These are phyloP conservation scores for Pseudoturritis turrita DNA, from an alignment of 345 rosid species.

Conservation along the genomic window DNA sequence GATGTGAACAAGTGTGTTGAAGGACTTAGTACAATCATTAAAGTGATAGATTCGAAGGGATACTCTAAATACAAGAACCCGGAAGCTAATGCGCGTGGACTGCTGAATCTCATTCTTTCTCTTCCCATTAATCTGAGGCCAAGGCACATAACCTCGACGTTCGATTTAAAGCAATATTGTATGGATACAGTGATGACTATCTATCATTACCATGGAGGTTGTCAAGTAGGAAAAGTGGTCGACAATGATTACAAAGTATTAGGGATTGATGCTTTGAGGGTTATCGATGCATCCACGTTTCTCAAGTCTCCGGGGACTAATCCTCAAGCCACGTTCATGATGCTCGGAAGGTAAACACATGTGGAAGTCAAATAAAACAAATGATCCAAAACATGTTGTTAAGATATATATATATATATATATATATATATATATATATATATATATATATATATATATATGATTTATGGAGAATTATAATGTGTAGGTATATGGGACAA, in stretches of 20 bases:
- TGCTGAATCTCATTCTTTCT: constrained; percentile 33
- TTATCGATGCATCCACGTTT: constrained; percentile 60
- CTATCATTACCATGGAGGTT: constrained; percentile 73
- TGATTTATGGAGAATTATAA: not conserved
- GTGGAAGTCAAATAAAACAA: not conserved
- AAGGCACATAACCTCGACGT: constrained; percentile 32
- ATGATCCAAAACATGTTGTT: not conserved
- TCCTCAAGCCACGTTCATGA: constrained; percentile 63
- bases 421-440: too few species aligned
- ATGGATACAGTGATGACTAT: constrained; percentile 50
- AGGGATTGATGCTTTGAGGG: constrained; percentile 44
- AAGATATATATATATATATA: too few species aligned
- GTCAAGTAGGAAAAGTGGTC: constrained; percentile 52
- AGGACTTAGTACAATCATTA: constrained; percentile 45
- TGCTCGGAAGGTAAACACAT: constrained; percentile 61
- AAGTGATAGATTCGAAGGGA: constrained; percentile 41
- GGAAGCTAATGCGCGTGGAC: constrained; percentile 24
- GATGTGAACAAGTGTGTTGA: constrained; percentile 47
- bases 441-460: too few species aligned
- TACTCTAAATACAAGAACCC: constrained; percentile 46
- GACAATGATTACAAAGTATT: constrained; percentile 44
- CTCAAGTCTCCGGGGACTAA: constrained; percentile 52
- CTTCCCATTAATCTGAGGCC: constrained; percentile 58
- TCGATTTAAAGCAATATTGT: constrained; percentile 57
- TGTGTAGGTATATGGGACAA: constrained; percentile 41